Conservation (phyloP, 1,284 basidiomycete species). For the Ustilago lituana region DNA sequence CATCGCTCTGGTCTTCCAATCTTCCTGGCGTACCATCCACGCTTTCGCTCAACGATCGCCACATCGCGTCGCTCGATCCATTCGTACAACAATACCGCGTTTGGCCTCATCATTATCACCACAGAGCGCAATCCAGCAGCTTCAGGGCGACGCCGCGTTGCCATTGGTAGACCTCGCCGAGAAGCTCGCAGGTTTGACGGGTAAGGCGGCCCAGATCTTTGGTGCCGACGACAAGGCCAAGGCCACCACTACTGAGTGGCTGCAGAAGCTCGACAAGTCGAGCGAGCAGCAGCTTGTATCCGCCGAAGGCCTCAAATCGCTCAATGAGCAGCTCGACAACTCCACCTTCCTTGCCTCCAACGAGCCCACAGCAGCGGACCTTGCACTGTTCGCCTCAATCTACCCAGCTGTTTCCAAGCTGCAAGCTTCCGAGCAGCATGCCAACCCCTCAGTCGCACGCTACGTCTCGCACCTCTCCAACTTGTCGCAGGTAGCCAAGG, state of each 20-base stretch:
- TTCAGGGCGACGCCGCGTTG: conserved; percentile 41
- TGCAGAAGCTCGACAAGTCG: conserved; percentile 41
- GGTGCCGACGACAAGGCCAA: conserved; percentile 45
- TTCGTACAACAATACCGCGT: neutral
- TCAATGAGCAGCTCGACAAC: conserved; percentile 53
- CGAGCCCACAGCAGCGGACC: conserved; percentile 62
- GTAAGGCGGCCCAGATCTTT: conserved; percentile 42
- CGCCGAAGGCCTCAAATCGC: conserved; percentile 51
- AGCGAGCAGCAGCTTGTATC: conserved; percentile 46
- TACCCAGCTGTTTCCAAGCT: conserved; percentile 60
- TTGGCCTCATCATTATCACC: conserved; percentile 1
- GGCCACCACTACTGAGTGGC: conserved; percentile 34
- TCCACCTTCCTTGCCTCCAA: conserved; percentile 59
- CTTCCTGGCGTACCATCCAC: conserved; percentile 1
- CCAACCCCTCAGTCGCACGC: conserved; percentile 61
- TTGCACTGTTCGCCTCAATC: conserved; percentile 63
- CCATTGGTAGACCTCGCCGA: conserved; percentile 41
- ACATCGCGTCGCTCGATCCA: conserved; percentile 1
- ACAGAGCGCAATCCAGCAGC: conserved; percentile 47
- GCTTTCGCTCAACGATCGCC: neutral
- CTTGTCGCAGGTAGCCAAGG: conserved; percentile 42
- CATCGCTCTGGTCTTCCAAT: conserved; percentile 22
- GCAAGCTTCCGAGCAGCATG: conserved; percentile 59
- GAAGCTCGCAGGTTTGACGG: conserved; percentile 39
- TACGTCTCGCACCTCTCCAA: conserved; percentile 65